These are phyloP conservation scores for Candida loeiensis DNA, from an alignment of 805 yeast genomes.

Conservation along the genomic window DNA sequence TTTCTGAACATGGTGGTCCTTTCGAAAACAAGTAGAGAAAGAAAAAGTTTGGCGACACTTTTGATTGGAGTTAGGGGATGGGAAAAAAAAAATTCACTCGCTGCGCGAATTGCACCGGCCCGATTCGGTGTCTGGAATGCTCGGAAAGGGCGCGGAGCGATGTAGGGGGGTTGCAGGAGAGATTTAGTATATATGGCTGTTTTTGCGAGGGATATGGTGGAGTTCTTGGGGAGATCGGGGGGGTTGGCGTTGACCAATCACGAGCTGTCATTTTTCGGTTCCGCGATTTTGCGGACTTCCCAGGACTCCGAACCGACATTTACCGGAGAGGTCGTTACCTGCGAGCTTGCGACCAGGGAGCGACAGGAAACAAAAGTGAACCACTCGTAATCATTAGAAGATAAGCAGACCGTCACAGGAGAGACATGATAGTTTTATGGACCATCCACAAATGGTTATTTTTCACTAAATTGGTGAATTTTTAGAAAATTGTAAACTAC, in stretches of 20 bases:
- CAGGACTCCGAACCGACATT: slow-evolving; percentile 9
- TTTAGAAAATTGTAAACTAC: no score
- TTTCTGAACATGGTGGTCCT: slow-evolving; percentile 30
- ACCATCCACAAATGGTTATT: no score
- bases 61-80: slow-evolving; percentile 4
- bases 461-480: no score
- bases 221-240: neutral
- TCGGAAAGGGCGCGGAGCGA: neutral
- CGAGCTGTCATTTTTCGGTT: slow-evolving; percentile 2
- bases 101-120: neutral
- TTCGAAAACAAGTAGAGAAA: slow-evolving; percentile 3
- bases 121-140: no score
- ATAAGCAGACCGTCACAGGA: no score
- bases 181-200: neutral
- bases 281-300: slow-evolving; percentile 8
- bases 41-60: slow-evolving; percentile 3
- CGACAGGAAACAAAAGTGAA: no score
- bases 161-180: neutral
- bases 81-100: slow-evolving; percentile 2
- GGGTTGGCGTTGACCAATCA: no score
- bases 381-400: no score
- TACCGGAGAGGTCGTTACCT: slow-evolving; percentile 2
- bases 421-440: no score
- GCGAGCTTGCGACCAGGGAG: no score
- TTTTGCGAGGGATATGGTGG: neutral